phyloP scores from a whole-genome alignment of 2,329 filamentous ascomycete genomes.

The Aspergillus transmontanensis region DNA sequence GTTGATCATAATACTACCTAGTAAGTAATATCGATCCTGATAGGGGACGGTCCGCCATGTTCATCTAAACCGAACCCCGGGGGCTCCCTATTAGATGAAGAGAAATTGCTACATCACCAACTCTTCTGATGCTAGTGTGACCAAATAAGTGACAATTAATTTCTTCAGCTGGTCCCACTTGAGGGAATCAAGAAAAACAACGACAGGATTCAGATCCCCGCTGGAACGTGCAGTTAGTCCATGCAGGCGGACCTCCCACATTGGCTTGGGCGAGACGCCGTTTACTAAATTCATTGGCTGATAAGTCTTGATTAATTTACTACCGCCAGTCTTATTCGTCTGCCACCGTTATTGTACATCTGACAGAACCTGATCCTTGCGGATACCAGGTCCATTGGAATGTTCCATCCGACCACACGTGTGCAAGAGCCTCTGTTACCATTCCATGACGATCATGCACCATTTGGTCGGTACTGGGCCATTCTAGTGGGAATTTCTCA shows the following conservation, averaged over 20 bases:
- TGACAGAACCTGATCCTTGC: not conserved
- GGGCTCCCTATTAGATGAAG: not conserved
- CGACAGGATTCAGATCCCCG: not conserved
- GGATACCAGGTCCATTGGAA: slow-evolving; percentile 4
- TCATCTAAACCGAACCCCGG: not conserved
- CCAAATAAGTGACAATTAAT: not conserved
- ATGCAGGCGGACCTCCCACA: not conserved
- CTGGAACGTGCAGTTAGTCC: slow-evolving; percentile 1
- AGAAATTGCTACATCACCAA: not conserved
- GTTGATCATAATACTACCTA: not conserved
- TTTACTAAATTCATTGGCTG: not conserved
- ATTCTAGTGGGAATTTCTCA: not conserved
- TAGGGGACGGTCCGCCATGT: not conserved
- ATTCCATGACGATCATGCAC: slow-evolving; percentile 7
- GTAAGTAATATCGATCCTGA: not conserved
- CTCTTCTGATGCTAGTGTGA: not conserved
- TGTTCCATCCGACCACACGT: slow-evolving; percentile 16
- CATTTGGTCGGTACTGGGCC: not conserved
- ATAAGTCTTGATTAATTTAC: slow-evolving; percentile 2
- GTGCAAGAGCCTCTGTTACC: slow-evolving; percentile 9
- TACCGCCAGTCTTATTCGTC: slow-evolving; percentile 7
- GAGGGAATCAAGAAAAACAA: not conserved
- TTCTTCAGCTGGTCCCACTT: not conserved
- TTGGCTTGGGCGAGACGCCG: not conserved
- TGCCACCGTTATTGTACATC: not conserved